These are phyloP conservation scores for Phaeosphaeria sp. DNA, from an alignment of 2,329 filamentous ascomycete species.

Conservation along the genomic window DNA sequence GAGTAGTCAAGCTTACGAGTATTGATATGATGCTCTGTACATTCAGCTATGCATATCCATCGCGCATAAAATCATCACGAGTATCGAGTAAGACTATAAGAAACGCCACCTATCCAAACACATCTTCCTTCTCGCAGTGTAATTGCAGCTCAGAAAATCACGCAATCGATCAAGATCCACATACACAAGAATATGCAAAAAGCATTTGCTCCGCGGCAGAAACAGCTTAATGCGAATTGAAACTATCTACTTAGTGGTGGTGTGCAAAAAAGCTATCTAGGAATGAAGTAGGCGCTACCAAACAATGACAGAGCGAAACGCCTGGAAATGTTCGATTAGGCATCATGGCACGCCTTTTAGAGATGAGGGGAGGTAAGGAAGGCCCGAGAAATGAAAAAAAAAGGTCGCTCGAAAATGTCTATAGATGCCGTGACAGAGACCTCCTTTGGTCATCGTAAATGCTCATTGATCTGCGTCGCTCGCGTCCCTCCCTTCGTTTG, in stretches of 20 bases:
- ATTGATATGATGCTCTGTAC: too few species aligned
- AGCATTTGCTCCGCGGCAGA: not conserved
- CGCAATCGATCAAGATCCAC: too few species aligned
- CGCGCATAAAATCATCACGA: too few species aligned
- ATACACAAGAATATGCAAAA: not conserved
- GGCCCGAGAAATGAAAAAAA: not conserved
- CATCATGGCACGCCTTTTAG: not conserved
- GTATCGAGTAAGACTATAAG: too few species aligned
- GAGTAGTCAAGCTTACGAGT: too few species aligned
- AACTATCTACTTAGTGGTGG: constrained; percentile 35
- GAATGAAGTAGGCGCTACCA: constrained; percentile 9
- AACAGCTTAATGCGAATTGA: not conserved
- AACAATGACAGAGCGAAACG: constrained; percentile 29
- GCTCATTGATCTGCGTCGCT: constrained; percentile 22
- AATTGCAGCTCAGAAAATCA: too few species aligned
- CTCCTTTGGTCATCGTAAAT: constrained; percentile 26
- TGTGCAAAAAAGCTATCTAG: constrained; percentile 10
- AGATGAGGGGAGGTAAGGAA: not conserved
- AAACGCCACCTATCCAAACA: too few species aligned
- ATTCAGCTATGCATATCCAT: too few species aligned
- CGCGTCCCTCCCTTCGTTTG: not conserved
- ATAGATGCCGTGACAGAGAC: constrained; percentile 36
- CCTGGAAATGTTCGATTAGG: constrained; percentile 38
- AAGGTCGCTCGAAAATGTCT: constrained; percentile 42
- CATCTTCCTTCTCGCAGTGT: too few species aligned